A percentile compares a stretch with the other conserved stretches of the same genome.
phyloP scores from a whole-genome alignment of 228 moss, liverwort and hornwort genomes.

The Sphagnum magellanicum region DNA sequence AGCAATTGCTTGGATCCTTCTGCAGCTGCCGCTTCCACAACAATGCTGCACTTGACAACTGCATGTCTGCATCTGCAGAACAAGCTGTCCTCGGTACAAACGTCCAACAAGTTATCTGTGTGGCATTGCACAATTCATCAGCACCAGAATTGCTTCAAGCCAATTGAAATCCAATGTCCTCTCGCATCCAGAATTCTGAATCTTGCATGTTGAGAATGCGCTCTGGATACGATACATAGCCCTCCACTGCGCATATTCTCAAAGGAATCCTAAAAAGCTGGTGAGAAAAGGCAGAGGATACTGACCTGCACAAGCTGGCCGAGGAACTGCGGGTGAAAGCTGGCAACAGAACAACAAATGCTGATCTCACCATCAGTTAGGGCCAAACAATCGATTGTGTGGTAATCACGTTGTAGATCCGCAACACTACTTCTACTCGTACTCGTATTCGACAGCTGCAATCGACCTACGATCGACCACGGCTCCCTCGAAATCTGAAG shows the following conservation, averaged over 20 bases:
- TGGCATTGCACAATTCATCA: no score
- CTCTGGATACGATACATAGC: no score
- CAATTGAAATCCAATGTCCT: no score
- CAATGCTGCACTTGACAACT: constrained; percentile 5
- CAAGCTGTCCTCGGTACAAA: constrained; percentile 26
- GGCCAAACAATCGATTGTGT: constrained; percentile 48
- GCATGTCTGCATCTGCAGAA: background rate
- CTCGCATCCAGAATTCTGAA: no score
- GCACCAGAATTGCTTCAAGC: no score
- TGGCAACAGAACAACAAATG: constrained; percentile 41
- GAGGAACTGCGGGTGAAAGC: constrained; percentile 25
- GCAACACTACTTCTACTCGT: constrained; percentile 8
- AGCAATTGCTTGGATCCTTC: background rate
- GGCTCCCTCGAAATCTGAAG: constrained; percentile 7
- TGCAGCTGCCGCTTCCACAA: background rate
- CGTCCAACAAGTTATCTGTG: constrained; percentile 42
- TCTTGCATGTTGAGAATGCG: no score
- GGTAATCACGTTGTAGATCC: constrained; percentile 11
- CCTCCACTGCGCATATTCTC: no score
- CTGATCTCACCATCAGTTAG: constrained; percentile 34
- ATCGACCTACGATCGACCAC: constrained; percentile 21
- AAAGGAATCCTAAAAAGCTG: background rate
- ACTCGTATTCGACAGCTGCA: constrained; percentile 39
- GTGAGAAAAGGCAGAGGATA: background rate
- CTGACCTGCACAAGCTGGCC: constrained; percentile 51